Conservation (phyloP, 2,329 filamentous ascomycete genomes). For the Piedraia hortae region DNA sequence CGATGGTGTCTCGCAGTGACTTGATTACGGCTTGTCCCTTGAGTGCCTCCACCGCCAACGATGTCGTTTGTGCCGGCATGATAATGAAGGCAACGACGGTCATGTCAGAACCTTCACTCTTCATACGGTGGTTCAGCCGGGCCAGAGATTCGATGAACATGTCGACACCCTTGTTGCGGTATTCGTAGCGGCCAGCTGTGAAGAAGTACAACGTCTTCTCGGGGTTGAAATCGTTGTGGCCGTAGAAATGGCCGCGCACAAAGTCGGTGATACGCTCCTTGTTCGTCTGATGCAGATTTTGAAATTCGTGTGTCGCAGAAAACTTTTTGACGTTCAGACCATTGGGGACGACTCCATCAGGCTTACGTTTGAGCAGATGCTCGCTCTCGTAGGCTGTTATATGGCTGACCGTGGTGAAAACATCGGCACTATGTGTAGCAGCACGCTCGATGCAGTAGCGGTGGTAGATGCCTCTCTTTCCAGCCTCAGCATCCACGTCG, state of each 20-base stretch:
- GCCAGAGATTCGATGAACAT: conserved; percentile 98
- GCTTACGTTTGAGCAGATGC: conserved; percentile 89
- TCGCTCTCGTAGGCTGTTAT: conserved; percentile 97
- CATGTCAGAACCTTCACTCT: conserved; percentile 58
- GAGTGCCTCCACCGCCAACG: conserved; percentile 77
- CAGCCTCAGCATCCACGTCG: conserved; percentile 85
- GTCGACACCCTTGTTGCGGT: conserved; percentile 92
- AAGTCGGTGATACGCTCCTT: conserved; percentile 98
- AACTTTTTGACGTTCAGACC: conserved; percentile 97
- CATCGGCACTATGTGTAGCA: conserved; percentile 71
- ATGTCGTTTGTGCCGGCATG: conserved; percentile 91
- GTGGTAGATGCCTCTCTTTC: conserved; percentile 95
- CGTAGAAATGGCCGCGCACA: conserved; percentile 91
- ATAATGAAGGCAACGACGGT: conserved; percentile 96
- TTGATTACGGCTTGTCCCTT: conserved; percentile 96
- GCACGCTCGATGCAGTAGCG: conserved; percentile 93
- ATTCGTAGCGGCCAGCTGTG: conserved; percentile 89
- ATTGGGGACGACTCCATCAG: conserved; percentile 85
- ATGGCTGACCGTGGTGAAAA: conserved; percentile 95
- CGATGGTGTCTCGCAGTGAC: conserved; percentile 73
- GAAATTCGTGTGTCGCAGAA: conserved; percentile 93
- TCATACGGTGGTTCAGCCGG: conserved; percentile 78
- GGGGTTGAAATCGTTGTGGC: conserved; percentile 87
- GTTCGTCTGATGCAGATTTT: conserved; percentile 85
- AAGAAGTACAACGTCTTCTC: conserved; percentile 97